These are phyloP conservation scores for Phoenix dactylifera DNA, from an alignment of 176 grass and related monocot species.

Conservation along the genomic window DNA sequence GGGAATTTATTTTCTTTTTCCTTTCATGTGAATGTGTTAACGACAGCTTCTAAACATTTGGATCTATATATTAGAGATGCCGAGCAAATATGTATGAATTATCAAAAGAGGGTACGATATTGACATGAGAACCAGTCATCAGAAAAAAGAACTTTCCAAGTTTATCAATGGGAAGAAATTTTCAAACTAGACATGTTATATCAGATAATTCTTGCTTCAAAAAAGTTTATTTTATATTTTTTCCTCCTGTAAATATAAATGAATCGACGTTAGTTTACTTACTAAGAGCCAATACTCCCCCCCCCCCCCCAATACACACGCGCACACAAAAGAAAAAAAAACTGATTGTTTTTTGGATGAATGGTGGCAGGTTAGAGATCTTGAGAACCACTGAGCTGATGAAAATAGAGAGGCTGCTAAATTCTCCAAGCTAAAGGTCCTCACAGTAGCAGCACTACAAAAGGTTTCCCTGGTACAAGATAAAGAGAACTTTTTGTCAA, in stretches of 20 bases:
- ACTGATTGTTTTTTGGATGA: neutral
- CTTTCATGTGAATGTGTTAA: neutral
- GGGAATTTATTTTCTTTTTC: neutral
- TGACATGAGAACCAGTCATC: no score
- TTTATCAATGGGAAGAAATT: no score
- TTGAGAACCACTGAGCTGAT: slow-evolving; percentile 58
- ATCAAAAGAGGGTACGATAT: slow-evolving; percentile 49
- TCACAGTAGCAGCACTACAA: slow-evolving; percentile 29
- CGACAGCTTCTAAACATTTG: no score
- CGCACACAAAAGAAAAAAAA: no score
- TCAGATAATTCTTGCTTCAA: no score
- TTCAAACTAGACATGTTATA: no score
- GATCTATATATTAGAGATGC: slow-evolving; percentile 53
- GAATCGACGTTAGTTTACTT: no score
- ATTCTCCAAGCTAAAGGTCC: slow-evolving; percentile 37
- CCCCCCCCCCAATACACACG: accelerated
- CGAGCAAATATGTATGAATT: slow-evolving; percentile 55
- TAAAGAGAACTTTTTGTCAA: slow-evolving; percentile 57
- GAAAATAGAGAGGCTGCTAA: slow-evolving; percentile 39
- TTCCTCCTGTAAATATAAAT: no score
- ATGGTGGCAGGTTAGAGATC: slow-evolving; percentile 58
- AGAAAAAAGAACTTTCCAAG: no score
- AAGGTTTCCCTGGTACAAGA: slow-evolving; percentile 14
- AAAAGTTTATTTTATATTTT: no score
- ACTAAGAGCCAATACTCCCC: no score